Base-by-base conservation (phyloP, 2,329 filamentous ascomycete genomes). In the Pseudogymnoascus sp. region DNA sequence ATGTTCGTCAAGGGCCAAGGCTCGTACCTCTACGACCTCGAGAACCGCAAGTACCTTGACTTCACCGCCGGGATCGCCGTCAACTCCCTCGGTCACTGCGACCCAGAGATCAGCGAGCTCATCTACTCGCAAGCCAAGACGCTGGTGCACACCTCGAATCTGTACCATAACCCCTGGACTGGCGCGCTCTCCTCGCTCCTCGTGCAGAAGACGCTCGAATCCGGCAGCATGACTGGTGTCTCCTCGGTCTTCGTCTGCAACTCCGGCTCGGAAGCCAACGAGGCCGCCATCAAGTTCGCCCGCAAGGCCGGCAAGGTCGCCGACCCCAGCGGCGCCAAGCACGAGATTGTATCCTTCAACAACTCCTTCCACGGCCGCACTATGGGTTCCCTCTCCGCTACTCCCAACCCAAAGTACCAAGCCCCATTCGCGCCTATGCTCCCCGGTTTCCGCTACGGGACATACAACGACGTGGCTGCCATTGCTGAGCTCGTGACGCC, bases 351-450 rank as follows among this genome's bases (percentile, higher is more conserved):
- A 60, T 96, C 91, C 13, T 99, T 97, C 80, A 79, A 90, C 69
- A 88, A 89, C 69, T 92, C 91, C 39, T 99, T 99, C 81, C 94
- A 99, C 76, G 94, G 94, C 69, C 88, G 94, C 63, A 97, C 94
- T 13, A 96, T 97, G 91, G 94, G 94, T 60, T 87, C 88, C 63
- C 79, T 99, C 48, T 96, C 91, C n/a, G 94, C 94, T 9, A 99
- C 94, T 4, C 94, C 92, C 58, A 99, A 97, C 77, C 91, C 92
- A 15, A 99, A 99, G 76, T 99, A 99, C 77, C 94, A 99, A 77
- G 85, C 88, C 68, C 94, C 94, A 0, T 99, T 99, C 73, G 81
- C 90, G 12, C 94, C 94, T 38, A 97, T 99, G 92, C 79, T 99
- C 1, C 93, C 94, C 0, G 94, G 94, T 2, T 97, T 96, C 79